Percentiles rank a stretch among this genome's conserved stretches.
phyloP scores from a whole-genome alignment of 495 filamentous ascomycete genomes.

The Penicillium verhagenii region DNA sequence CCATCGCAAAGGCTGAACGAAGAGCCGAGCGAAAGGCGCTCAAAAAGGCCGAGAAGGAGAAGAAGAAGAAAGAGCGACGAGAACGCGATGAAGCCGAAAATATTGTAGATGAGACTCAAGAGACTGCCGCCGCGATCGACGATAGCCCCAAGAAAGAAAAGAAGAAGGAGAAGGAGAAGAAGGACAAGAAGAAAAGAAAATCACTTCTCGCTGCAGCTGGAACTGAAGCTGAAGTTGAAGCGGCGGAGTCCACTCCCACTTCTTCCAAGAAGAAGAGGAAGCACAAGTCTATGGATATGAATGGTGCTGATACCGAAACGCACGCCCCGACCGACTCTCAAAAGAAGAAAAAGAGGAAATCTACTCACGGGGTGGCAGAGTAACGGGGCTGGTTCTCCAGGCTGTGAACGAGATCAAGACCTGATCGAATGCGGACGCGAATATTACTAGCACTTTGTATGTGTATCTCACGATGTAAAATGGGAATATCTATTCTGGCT shows the following conservation, averaged over 20 bases:
- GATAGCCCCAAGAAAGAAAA: neutral
- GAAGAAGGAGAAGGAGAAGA: constrained; percentile 1
- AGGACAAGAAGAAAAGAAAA: neutral
- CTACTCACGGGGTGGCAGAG: neutral
- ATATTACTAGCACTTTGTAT: neutral
- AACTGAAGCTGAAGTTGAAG: neutral
- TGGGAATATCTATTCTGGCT: neutral
- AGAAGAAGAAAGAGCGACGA: constrained; percentile 9
- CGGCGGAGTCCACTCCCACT: neutral
- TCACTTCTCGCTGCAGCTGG: neutral
- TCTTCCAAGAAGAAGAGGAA: constrained; percentile 8
- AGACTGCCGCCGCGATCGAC: neutral
- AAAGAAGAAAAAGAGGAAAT: constrained; percentile 7
- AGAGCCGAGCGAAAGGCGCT: neutral
- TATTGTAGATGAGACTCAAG: neutral
- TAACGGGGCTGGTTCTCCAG: neutral
- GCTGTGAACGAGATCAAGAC: neutral
- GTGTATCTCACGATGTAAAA: neutral
- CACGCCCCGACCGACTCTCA: neutral
- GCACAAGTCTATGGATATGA: constrained; percentile 1
- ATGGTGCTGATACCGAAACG: neutral
- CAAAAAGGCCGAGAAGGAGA: constrained; percentile 10
- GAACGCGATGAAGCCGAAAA: neutral
- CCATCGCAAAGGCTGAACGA: neutral
- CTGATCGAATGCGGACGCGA: neutral